phyloP scores from a whole-genome alignment of 1,139 yeast genomes.

The Scheffersomyces insectosa region DNA sequence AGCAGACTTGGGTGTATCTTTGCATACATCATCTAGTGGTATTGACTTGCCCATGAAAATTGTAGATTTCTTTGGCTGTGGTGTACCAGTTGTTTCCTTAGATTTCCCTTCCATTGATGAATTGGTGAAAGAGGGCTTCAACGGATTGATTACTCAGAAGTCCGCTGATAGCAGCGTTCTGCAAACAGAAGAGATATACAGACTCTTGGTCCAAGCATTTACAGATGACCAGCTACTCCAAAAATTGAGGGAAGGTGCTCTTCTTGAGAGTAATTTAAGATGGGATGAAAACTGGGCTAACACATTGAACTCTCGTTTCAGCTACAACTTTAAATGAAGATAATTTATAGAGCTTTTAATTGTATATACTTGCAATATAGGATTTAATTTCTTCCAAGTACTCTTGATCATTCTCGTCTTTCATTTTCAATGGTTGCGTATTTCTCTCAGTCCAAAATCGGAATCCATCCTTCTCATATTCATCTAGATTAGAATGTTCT shows the following conservation, averaged over 20 bases:
- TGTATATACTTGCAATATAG: slow-evolving; percentile 8
- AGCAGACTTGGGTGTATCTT: slow-evolving; percentile 86
- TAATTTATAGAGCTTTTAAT: slow-evolving; percentile 3
- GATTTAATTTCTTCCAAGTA: slow-evolving; percentile 17
- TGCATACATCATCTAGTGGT: slow-evolving; percentile 92
- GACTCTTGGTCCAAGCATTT: slow-evolving; percentile 48
- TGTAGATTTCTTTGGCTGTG: slow-evolving; percentile 94
- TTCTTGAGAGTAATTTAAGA: slow-evolving; percentile 59
- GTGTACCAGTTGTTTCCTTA: slow-evolving; percentile 84
- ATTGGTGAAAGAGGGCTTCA: slow-evolving; percentile 47
- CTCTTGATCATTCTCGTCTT: slow-evolving; percentile 38
- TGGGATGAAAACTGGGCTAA: slow-evolving; percentile 80
- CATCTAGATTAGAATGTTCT: slow-evolving; percentile 49
- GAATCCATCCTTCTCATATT: slow-evolving; percentile 47
- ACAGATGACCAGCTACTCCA: slow-evolving; percentile 33
- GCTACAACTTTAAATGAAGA: slow-evolving; percentile 9
- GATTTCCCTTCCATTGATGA: slow-evolving; percentile 72
- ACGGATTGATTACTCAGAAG: slow-evolving; percentile 43
- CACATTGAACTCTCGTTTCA: slow-evolving; percentile 21
- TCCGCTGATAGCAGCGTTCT: slow-evolving; percentile 42
- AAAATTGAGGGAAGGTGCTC: slow-evolving; percentile 65
- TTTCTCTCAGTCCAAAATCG: slow-evolving; percentile 49
- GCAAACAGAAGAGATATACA: slow-evolving; percentile 50
- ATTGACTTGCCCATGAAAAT: slow-evolving; percentile 97
- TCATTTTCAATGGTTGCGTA: slow-evolving; percentile 28